A percentile compares a stretch with the other conserved stretches of the same genome.
Conservation (phyloP, 2,329 filamentous ascomycete species). For the Helicocarpus griseus region DNA sequence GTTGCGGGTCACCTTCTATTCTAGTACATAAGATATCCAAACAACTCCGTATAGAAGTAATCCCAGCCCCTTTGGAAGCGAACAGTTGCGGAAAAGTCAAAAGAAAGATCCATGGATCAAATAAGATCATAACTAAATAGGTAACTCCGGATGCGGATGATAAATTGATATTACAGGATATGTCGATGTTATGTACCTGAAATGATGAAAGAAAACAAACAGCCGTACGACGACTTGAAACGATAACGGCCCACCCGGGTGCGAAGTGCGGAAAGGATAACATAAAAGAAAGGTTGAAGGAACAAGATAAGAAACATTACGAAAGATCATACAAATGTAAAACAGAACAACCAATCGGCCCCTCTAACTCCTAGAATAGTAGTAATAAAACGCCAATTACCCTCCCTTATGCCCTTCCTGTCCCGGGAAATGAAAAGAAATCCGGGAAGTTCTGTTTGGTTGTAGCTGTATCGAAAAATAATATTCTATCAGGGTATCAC, state of each 20-base stretch:
- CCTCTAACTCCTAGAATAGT: too few species aligned
- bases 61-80: too few species aligned
- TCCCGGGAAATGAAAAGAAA: neutral
- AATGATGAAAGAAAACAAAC: neutral
- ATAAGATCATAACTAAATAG: neutral
- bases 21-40: too few species aligned
- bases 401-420: neutral
- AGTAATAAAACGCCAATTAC: neutral
- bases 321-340: neutral
- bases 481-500: slow-evolving; percentile 1
- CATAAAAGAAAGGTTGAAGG: neutral
- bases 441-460: neutral
- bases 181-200: neutral
- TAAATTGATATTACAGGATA: neutral
- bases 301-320: neutral
- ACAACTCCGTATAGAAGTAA: too few species aligned
- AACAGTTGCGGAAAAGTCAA: neutral
- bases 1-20: too few species aligned
- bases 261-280: neutral
- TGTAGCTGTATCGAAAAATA: neutral
- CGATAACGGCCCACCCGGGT: neutral
- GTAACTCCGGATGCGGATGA: neutral
- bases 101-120: neutral
- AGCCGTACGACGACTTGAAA: neutral
- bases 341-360: neutral